Base-by-base conservation (phyloP, 1,139 yeast genomes). In the Diutina catenulata region DNA sequence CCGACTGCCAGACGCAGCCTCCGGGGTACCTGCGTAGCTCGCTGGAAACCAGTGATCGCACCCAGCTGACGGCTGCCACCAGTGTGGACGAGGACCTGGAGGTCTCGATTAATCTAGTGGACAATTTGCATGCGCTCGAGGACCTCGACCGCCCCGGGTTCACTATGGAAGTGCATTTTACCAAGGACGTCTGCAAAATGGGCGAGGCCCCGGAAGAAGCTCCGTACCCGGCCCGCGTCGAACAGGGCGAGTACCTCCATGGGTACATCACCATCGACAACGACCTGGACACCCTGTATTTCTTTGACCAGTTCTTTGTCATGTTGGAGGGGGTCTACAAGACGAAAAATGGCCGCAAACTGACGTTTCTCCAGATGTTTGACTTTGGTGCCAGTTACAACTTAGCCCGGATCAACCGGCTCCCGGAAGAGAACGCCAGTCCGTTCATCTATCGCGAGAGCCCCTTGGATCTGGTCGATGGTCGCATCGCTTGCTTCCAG, bases 301-400 rank as follows among this genome's bases (percentile, higher is more conserved):
- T 67, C 10, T 76, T 74, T 46, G 76, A 74, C 45, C 70, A 71
- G 71, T 65, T 76, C 46, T 62, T 70, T 37, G 78, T 76, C 9
- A 69, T 77, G 2, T 52, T 76, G 26, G 81, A 76, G 50, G 82
- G 81, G n/a, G 25, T 31, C 18, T 20, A 11, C n/a, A 31, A 24
- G 14, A 21, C 21, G 15, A 9, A 21, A 3, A 31, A 18, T 14
- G 35, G 35, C 10, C 9, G 15, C 11, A 20, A 14, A 7, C 26
- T 48, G 28, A 57, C 53, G 39, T 60, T 60, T 40, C 48, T 66
- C 42, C 67, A 66, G 42, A 65, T 66, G 70, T 63, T 60, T 46
- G 72, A 66, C 44, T 64, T 64, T 40, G 52, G 55, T 31, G 70
- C 68, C 2, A 58, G 67, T 31, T 66, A 60, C 58, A 57, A 59